Evolutionary conservation across 371 early-diverging fungal species (phyloP).

Genomic region (Syncephalis fuscata): DNA sequence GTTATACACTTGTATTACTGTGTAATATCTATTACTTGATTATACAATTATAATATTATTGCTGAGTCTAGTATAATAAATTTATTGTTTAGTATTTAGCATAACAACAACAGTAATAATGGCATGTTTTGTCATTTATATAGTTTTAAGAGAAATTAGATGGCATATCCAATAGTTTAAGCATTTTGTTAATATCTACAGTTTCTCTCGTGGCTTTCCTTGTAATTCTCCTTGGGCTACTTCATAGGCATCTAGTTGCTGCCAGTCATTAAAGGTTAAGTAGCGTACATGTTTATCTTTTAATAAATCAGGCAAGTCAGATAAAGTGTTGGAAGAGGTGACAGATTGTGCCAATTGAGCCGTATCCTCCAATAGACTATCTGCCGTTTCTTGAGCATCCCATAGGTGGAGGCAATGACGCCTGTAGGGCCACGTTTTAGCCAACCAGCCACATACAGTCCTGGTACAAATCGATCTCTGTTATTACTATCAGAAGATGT

Average conservation of each 20-base stretch:
- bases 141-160: no score
- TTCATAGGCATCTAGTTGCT: conserved; percentile 62
- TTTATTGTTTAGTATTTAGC: no score
- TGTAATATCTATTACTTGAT: no score
- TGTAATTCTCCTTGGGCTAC: conserved; percentile 29
- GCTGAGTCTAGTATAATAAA: no score
- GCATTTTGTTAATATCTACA: conserved; percentile 47
- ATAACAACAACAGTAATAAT: no score
- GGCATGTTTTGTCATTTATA: no score
- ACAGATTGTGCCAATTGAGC: conserved; percentile 14
- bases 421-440: conserved; percentile 87
- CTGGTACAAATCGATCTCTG: conserved; percentile 20
- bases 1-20: no score
- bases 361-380: conserved; percentile 23
- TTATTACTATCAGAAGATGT: not conserved
- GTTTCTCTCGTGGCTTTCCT: conserved; percentile 77
- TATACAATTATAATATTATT: no score
- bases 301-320: conserved; percentile 1
- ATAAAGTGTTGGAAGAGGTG: not conserved
- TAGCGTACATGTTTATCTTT: conserved; percentile 8
- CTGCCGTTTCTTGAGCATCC: conserved; percentile 84
- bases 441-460: conserved; percentile 86
- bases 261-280: conserved; percentile 64
- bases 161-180: conserved; percentile 15
- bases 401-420: conserved; percentile 91